Conservation (phyloP, 441 rosid species). For the Viola pubescens region DNA sequence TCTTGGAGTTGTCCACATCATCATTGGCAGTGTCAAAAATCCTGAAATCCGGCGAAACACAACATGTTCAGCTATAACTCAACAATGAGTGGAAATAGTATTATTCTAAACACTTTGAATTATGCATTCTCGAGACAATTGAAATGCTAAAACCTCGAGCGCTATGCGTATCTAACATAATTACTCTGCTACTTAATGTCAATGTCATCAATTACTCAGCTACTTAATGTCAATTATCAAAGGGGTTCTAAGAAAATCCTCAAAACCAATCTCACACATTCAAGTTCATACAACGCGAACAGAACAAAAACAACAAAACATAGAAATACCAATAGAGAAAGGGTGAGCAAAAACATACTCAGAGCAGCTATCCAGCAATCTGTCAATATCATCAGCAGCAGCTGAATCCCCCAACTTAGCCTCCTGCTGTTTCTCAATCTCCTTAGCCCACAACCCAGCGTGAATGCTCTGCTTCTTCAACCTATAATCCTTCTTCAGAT, state of each 20-base stretch:
- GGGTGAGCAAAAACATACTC: conserved; percentile 37
- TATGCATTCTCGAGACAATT: too few relatives aligned
- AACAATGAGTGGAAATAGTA: background rate
- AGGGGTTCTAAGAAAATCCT: too few relatives aligned
- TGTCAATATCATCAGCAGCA: conserved; percentile 65
- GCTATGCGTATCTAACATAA: too few relatives aligned
- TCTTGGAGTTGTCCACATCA: conserved; percentile 49
- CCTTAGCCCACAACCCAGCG: conserved; percentile 79
- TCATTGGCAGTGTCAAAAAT: conserved; percentile 55
- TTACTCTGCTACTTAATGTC: too few relatives aligned
- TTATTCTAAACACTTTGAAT: too few relatives aligned
- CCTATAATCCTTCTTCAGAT: conserved; percentile 81
- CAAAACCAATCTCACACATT: too few relatives aligned
- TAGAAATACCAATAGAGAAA: background rate
- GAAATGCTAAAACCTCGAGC: too few relatives aligned
- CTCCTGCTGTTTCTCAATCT: conserved; percentile 77
- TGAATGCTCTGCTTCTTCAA: conserved; percentile 88
- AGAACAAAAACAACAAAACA: too few relatives aligned
- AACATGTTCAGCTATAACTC: background rate
- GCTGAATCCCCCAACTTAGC: conserved; percentile 48
- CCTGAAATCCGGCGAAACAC: conserved; percentile 27
- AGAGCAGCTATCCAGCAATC: conserved; percentile 76
- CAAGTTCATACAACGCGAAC: too few relatives aligned
- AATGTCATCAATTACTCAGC: too few relatives aligned
- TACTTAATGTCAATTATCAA: too few relatives aligned